Percentiles rank a stretch among this genome's conserved stretches.
phyloP scores from a whole-genome alignment of 495 filamentous ascomycete genomes.

The Cercophora newfieldiana region DNA sequence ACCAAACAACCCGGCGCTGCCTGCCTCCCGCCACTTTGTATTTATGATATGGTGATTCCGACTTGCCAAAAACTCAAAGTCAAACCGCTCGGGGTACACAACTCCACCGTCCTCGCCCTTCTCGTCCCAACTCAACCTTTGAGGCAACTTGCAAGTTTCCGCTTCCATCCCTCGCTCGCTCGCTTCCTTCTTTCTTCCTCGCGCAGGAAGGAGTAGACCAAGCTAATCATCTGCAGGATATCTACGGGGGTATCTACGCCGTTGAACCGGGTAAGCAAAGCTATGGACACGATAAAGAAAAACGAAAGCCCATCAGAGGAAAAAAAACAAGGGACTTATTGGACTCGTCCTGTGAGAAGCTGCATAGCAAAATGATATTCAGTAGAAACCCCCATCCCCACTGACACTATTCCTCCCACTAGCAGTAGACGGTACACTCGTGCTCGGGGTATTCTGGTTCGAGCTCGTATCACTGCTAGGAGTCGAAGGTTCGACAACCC shows the following conservation, averaged over 20 bases:
- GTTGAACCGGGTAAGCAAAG: not conserved
- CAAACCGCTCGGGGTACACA: too few relatives aligned
- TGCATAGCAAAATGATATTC: not conserved
- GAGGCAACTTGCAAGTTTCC: not conserved
- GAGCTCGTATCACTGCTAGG: conserved; percentile 50
- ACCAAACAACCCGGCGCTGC: too few relatives aligned
- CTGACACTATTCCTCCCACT: not conserved
- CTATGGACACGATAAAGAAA: not conserved
- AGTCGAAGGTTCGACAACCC: conserved; percentile 56
- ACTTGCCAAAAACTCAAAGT: too few relatives aligned
- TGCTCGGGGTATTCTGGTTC: conserved; percentile 39
- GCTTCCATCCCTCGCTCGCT: not conserved
- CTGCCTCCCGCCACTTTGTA: too few relatives aligned
- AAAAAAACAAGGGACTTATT: not conserved
- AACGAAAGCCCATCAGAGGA: not conserved
- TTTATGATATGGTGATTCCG: too few relatives aligned
- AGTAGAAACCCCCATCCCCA: conserved; percentile 13
- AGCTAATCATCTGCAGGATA: not conserved
- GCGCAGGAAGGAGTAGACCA: not conserved
- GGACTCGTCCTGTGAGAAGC: not conserved
- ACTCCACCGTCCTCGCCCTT: too few relatives aligned
- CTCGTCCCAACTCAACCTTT: not conserved
- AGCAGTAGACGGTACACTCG: conserved; percentile 11
- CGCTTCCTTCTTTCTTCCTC: too few relatives aligned
- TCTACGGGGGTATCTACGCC: conserved; percentile 7